Conservation (phyloP, 1,284 basidiomycete species). For the Tilletia setariae region DNA sequence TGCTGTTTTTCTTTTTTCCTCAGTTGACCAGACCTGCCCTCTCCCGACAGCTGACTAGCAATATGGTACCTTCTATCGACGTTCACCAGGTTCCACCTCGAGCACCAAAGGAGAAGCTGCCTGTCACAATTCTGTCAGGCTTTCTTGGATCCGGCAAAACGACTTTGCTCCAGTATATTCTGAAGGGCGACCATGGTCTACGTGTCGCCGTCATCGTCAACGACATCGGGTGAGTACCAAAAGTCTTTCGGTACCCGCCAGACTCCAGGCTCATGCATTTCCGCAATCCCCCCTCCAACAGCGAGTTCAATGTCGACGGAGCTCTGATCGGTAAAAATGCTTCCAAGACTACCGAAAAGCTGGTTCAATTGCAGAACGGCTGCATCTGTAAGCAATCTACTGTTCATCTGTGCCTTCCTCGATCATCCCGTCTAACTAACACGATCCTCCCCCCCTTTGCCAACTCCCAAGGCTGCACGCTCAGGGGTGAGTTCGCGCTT, state of each 20-base stretch:
- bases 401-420: no score
- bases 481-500: constrained; percentile 37
- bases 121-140: constrained; percentile 58
- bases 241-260: no score
- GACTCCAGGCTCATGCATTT: neutral
- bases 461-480: constrained; percentile 51
- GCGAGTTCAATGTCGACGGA: constrained; percentile 56
- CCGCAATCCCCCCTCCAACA: neutral
- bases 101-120: constrained; percentile 38
- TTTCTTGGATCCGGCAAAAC: constrained; percentile 60
- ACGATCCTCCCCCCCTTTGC: no score
- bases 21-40: neutral
- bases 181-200: constrained; percentile 57
- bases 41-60: neutral
- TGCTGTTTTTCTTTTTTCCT: no score
- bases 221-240: constrained; percentile 54
- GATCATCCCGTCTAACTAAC: no score
- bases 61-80: constrained; percentile 4
- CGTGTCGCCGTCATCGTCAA: constrained; percentile 58
- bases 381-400: constrained; percentile 56
- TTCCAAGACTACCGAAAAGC: constrained; percentile 56
- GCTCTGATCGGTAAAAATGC: constrained; percentile 56
- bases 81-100: neutral
- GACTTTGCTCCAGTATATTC: constrained; percentile 57
- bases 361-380: constrained; percentile 59